Evolutionary conservation across 2,329 filamentous ascomycete genomes (phyloP), one percentile per base, ranked within the genome.

Genomic region (Ploettnerulaceae sp.): DNA sequence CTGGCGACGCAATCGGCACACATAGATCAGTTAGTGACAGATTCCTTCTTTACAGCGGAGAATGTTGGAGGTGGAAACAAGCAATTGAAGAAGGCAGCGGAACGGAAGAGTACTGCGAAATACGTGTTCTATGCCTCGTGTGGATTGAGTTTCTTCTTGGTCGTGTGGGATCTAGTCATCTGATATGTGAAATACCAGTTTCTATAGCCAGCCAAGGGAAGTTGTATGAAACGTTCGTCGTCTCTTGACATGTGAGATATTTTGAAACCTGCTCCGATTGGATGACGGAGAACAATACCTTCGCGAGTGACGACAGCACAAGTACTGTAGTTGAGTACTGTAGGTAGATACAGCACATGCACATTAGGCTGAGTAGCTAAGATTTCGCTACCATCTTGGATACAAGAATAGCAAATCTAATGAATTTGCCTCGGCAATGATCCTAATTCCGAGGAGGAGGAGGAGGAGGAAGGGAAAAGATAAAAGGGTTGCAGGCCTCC

Each of bases 11-110:
- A 98, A 63, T 85, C 87, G 45, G 89, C 88, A 47, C 84, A 93
- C 58, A 95, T 98, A 53, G 86, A 89, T 50, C 86, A 93, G 64
- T 74, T 98, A 15, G 88, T 95, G 24, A 74, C 82, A 33, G 91
- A 98, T 65, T 89, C 89, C 1, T 77, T 82, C 50, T 76, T 79
- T 24, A 96, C 90, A 7, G 80, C 83, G 20, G 86, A 91, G 63
- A 96, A 97, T 61, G 80, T 98, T 40, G 85, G 85, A 11, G 82
- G 82, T 48, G 93, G 91, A 14, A 98, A 98, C 70, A 86, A 85
- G 68, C 84, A 97, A 71, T 73, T 98, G 42, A 93, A 93, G 69
- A 82, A 84, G 61, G 93, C 91, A 21, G 81, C 78, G 1, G 76
- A 86, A 63, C 73, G 82, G 55, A 74, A 78, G 29, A 89, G 86